Conservation (phyloP, 371 early-diverging fungal genomes). For the Phascolomyces articulosus region DNA sequence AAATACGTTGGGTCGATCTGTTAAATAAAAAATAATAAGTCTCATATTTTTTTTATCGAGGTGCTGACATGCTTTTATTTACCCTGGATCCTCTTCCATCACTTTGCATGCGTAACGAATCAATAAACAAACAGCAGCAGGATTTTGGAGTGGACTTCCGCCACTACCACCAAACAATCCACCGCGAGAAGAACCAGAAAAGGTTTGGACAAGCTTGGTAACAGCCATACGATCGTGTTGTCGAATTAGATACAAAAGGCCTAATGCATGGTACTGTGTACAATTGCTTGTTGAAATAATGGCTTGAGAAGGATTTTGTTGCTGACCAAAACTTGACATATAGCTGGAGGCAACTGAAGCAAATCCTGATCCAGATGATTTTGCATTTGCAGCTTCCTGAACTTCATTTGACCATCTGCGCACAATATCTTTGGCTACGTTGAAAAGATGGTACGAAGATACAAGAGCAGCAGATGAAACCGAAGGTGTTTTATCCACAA, state of each 20-base stretch:
- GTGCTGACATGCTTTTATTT: slow-evolving; percentile 4
- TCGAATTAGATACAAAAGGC: slow-evolving; percentile 90
- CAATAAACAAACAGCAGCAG: slow-evolving; percentile 90
- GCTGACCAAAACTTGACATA: slow-evolving; percentile 52
- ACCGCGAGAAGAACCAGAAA: slow-evolving; percentile 61
- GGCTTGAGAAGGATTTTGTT: slow-evolving; percentile 42
- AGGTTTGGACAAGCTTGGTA: slow-evolving; percentile 91
- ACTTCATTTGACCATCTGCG: slow-evolving; percentile 91
- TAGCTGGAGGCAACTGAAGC: slow-evolving; percentile 60
- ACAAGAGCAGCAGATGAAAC: slow-evolving; percentile 95
- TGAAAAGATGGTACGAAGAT: slow-evolving; percentile 87
- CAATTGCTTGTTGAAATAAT: slow-evolving; percentile 72
- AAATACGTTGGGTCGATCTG: slow-evolving; percentile 74
- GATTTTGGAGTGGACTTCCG: slow-evolving; percentile 70
- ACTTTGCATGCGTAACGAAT: slow-evolving; percentile 93
- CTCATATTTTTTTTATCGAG: no score
- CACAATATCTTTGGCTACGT: slow-evolving; percentile 81
- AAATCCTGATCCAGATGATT: slow-evolving; percentile 58
- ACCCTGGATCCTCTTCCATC: slow-evolving; percentile 88
- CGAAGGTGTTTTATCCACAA: slow-evolving; percentile 92
- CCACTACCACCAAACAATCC: slow-evolving; percentile 51
- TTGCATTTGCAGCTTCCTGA: slow-evolving; percentile 84
- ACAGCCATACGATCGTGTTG: slow-evolving; percentile 98
- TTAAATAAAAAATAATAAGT: no score
- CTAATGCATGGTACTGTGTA: slow-evolving; percentile 97